phyloP scores from a whole-genome alignment of 139 green algal species.

The Asterochloris erici region DNA sequence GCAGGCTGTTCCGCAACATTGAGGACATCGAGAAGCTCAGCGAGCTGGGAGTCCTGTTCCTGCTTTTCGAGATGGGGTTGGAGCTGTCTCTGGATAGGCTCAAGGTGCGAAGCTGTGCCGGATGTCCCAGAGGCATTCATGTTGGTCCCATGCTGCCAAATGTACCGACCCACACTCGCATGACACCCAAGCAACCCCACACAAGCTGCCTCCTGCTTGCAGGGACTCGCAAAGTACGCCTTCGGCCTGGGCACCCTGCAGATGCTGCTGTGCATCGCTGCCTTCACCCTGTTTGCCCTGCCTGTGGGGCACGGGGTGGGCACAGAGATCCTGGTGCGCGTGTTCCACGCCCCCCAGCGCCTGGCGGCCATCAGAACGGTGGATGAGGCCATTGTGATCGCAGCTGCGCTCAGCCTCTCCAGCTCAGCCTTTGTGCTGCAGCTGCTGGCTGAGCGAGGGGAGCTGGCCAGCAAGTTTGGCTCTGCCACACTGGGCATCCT shows the following conservation, averaged over 20 bases:
- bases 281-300: constrained; percentile 77
- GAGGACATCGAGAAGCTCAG: constrained; percentile 85
- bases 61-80: constrained; percentile 98
- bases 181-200: not conserved
- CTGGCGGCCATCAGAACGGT: constrained; percentile 49
- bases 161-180: not conserved
- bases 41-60: constrained; percentile 94
- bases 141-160: not conserved
- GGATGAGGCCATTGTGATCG: constrained; percentile 88
- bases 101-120: constrained; percentile 37
- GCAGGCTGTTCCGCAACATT: constrained; percentile 81
- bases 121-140: not conserved
- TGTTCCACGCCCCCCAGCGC: constrained; percentile 36
- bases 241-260: constrained; percentile 90
- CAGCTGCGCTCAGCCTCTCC: constrained; percentile 81
- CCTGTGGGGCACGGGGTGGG: constrained; percentile 72
- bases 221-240: constrained; percentile 88
- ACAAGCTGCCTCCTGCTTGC: not conserved
- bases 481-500: constrained; percentile 94
- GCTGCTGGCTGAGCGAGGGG: constrained; percentile 82
- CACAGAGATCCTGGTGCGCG: constrained; percentile 79
- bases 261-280: constrained; percentile 63
- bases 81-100: constrained; percentile 89
- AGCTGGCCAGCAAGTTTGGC: constrained; percentile 81
- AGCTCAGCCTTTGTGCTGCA: constrained; percentile 93